Conservation (phyloP, 495 filamentous ascomycete genomes). For the Penicillium tannophilum region DNA sequence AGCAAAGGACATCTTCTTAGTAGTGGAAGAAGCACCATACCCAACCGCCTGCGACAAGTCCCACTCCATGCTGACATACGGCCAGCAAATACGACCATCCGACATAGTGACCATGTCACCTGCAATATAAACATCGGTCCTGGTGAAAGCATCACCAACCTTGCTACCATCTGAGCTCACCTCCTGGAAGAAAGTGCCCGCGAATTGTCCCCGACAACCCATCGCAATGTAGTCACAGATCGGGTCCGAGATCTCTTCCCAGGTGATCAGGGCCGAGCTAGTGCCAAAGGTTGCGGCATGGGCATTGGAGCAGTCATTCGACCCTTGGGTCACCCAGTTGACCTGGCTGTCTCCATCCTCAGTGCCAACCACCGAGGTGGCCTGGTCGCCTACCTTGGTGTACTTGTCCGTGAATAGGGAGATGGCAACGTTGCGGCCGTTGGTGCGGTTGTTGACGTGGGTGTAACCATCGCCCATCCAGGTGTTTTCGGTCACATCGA, state of each 20-base stretch:
- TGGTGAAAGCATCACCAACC: conserved; percentile 42
- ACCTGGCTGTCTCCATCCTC: conserved; percentile 53
- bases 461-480: conserved; percentile 58
- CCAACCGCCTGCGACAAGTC: conserved; percentile 37
- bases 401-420: conserved; percentile 50
- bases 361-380: conserved; percentile 48
- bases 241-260: conserved; percentile 54
- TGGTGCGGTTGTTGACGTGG: conserved; percentile 45
- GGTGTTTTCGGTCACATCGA: conserved; percentile 46
- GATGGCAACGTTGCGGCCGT: conserved; percentile 54
- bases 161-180: conserved; percentile 44
- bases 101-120: conserved; percentile 55
- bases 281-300: conserved; percentile 51
- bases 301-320: conserved; percentile 56
- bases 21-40: conserved; percentile 24
- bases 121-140: conserved; percentile 48
- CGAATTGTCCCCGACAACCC: conserved; percentile 51
- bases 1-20: conserved; percentile 49
- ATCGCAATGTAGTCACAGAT: conserved; percentile 52
- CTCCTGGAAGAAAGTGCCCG: conserved; percentile 53
- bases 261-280: conserved; percentile 51
- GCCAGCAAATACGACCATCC: conserved; percentile 55
- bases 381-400: conserved; percentile 48
- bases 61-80: conserved; percentile 55
- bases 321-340: conserved; percentile 48